Conservation (phyloP, 768 basidiomycete genomes). For the Rhodotorula graminis region DNA sequence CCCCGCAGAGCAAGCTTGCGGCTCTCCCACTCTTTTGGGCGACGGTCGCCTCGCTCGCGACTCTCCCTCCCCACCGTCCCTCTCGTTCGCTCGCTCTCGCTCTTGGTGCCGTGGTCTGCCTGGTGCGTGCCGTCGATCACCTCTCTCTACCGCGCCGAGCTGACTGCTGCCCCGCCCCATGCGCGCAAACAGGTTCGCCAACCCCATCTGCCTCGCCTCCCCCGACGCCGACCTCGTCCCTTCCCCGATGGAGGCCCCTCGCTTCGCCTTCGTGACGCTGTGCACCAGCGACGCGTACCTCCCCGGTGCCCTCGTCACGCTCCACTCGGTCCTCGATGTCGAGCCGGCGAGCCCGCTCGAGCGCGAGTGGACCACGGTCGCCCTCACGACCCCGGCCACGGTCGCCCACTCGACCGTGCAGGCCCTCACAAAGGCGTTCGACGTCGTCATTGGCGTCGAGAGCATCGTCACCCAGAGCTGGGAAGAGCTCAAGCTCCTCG, state of each 20-base stretch:
- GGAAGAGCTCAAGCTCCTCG: conserved; percentile 69
- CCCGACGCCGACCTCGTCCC: background rate
- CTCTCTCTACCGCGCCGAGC: too few relatives aligned
- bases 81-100: too few relatives aligned
- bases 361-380: conserved; percentile 63
- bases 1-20: too few relatives aligned
- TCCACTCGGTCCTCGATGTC: conserved; percentile 74
- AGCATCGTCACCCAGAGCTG: conserved; percentile 66
- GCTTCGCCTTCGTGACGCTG: conserved; percentile 55
- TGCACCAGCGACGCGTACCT: conserved; percentile 88
- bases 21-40: too few relatives aligned
- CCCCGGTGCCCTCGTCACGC: conserved; percentile 82
- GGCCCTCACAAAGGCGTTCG: conserved; percentile 70
- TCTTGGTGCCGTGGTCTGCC: too few relatives aligned
- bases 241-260: background rate
- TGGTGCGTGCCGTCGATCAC: too few relatives aligned
- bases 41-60: too few relatives aligned
- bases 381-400: conserved; percentile 88
- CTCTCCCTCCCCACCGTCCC: too few relatives aligned
- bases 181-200: too few relatives aligned
- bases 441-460: conserved; percentile 88
- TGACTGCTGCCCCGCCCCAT: too few relatives aligned
- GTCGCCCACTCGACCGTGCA: conserved; percentile 78
- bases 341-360: conserved; percentile 58
- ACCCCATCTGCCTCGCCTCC: background rate